These are phyloP conservation scores for Aspergillus unguis DNA, from an alignment of 2,329 filamentous ascomycete species.

Conservation along the genomic window DNA sequence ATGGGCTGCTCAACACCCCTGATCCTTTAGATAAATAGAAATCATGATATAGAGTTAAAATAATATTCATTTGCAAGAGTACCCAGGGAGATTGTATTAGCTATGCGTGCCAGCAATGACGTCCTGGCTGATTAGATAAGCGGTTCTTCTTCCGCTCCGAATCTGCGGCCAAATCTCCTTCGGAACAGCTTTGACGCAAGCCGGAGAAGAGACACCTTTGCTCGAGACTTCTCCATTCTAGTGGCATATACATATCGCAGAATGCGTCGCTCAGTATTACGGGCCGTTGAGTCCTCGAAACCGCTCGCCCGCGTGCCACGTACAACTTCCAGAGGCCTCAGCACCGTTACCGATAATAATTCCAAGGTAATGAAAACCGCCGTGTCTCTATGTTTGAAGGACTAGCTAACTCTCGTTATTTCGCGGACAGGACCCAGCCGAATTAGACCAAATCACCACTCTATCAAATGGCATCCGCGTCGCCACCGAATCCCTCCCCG, in stretches of 20 bases:
- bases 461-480: constrained; percentile 91
- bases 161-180: constrained; percentile 18
- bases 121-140: constrained; percentile 30
- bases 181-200: constrained; percentile 13
- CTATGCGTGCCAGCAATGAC: neutral
- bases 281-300: constrained; percentile 39
- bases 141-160: constrained; percentile 15
- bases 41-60: neutral
- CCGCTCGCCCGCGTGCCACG: constrained; percentile 34
- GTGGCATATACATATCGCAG: constrained; percentile 12
- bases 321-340: constrained; percentile 34
- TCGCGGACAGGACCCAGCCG: constrained; percentile 66
- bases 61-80: neutral
- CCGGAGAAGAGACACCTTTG: constrained; percentile 8
- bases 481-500: constrained; percentile 88
- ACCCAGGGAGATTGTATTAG: neutral
- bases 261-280: constrained; percentile 42
- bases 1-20: constrained; percentile 63
- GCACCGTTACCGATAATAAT: constrained; percentile 31
- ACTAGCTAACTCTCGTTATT: constrained; percentile 1
- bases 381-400: neutral
- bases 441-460: constrained; percentile 82
- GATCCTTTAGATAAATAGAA: neutral
- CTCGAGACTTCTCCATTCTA: neutral
- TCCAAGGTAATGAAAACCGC: constrained; percentile 32